Evolutionary conservation across 768 basidiomycete genomes (phyloP), one percentile per base, ranked within the genome.

Genomic region (Suillus subaureus): DNA sequence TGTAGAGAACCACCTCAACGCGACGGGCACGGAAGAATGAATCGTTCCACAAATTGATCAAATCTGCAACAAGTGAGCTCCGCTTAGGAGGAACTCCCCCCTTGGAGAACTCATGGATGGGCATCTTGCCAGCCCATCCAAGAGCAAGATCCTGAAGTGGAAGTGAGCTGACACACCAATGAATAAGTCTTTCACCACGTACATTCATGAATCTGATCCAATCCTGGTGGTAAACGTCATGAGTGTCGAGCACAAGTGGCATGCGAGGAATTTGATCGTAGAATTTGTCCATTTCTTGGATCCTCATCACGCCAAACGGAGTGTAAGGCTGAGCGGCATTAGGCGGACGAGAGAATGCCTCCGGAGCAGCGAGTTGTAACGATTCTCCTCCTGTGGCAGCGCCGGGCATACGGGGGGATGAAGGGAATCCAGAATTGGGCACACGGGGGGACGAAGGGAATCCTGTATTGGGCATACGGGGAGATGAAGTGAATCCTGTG

Each of bases 151-250:
- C 93, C 90, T 93, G 65, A 13, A 56, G 60, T 70, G 56, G 31
- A 33, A 40, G 4, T 18, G 61, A 26, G 62, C 37, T 37, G 9
- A 64, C 1, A 28, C 58, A 37, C 28, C 9, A 16, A 6, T 16
- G 18, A 33, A 45, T 6, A 28, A 60, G 52, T 37, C 37, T 45
- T 5, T 13, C 40, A 23, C 18, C 23, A 81, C 84, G 15, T 71
- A 91, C 92, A 79, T 87, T 86, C 82, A 91, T 90, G 70, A 92
- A 85, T 61, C 93, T 82, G 67, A 83, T 86, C 93, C 93, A 95
- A 71, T 95, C 93, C 63, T 89, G 87, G 66, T 85, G 83, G 67
- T 87, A 87, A 12, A 93, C 87, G 70, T 95, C 93, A 71, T 94
- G 93, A 23, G 90, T 83, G 42, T 85, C 81, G 28, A 94, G 84